These are phyloP conservation scores for Alternaria hordeiaustralica DNA, from an alignment of 2,329 filamentous ascomycete genomes.

Conservation along the genomic window DNA sequence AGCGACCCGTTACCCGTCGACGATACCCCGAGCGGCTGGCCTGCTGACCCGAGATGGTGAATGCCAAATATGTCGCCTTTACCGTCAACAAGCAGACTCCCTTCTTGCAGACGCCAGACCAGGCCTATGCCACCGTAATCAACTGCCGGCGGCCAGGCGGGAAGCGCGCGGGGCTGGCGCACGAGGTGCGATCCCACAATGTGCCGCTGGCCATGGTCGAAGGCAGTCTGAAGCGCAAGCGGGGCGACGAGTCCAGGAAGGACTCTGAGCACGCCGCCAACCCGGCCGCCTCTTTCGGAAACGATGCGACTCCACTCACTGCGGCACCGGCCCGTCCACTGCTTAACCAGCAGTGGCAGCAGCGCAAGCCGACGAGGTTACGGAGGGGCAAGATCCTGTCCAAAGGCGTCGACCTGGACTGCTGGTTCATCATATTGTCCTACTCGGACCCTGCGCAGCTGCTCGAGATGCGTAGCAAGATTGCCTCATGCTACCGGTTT, in stretches of 20 bases:
- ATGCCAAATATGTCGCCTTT: conserved; percentile 48
- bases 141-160: conserved; percentile 43
- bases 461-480: conserved; percentile 44
- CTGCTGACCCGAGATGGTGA: conserved; percentile 48
- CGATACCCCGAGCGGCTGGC: conserved; percentile 36
- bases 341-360: conserved; percentile 28
- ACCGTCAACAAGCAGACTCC: conserved; percentile 48
- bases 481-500: conserved; percentile 45
- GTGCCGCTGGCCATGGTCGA: conserved; percentile 39
- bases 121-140: conserved; percentile 43
- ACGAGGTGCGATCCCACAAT: conserved; percentile 38
- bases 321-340: conserved; percentile 16
- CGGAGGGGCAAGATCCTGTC: conserved; percentile 35
- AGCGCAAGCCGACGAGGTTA: conserved; percentile 36
- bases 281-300: background rate
- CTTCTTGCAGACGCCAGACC: conserved; percentile 31
- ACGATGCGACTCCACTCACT: conserved; percentile 14
- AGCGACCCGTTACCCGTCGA: conserved; percentile 16
- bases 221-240: conserved; percentile 37
- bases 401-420: conserved; percentile 41
- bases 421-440: conserved; percentile 45
- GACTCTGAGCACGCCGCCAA: conserved; percentile 7
- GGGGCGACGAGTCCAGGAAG: conserved; percentile 18
- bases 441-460: conserved; percentile 46
- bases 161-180: conserved; percentile 29